Conservation (phyloP, 176 grass and related monocot species). For the Juncus inflexus region DNA sequence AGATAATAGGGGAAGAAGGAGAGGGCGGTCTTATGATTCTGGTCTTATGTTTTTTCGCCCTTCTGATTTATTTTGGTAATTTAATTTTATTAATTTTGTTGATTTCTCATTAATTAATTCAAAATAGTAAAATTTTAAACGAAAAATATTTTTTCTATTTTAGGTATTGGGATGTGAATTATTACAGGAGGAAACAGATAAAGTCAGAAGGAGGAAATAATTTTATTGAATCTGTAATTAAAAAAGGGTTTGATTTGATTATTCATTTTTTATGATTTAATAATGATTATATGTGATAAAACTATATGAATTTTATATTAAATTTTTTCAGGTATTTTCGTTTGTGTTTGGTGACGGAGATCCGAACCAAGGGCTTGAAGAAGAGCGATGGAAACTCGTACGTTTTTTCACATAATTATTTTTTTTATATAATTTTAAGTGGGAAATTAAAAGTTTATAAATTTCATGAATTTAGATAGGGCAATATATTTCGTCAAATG, state of each 20-base stretch:
- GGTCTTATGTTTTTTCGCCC: slow-evolving; percentile 48
- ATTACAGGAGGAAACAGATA: slow-evolving; percentile 69
- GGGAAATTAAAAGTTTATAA: slow-evolving; percentile 2
- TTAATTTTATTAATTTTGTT: slow-evolving; percentile 17
- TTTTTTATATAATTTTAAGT: slow-evolving; percentile 19
- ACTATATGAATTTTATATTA: slow-evolving; percentile 36
- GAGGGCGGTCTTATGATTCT: slow-evolving; percentile 64
- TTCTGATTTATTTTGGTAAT: slow-evolving; percentile 96
- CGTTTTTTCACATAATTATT: slow-evolving; percentile 12
- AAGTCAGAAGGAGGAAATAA: slow-evolving; percentile 65
- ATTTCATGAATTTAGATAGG: slow-evolving; percentile 64
- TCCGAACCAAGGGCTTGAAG: slow-evolving; percentile 96
- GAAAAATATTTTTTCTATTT: slow-evolving; percentile 8
- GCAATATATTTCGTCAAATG: slow-evolving; percentile 92
- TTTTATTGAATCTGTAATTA: slow-evolving; percentile 99
- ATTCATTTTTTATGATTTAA: slow-evolving; percentile 33
- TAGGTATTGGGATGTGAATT: slow-evolving; percentile 89
- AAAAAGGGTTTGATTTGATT: slow-evolving; percentile 81
- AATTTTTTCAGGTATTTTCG: slow-evolving; percentile 70
- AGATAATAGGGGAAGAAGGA: slow-evolving; percentile 58
- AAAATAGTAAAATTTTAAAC: no score
- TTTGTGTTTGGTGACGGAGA: slow-evolving; percentile 98
- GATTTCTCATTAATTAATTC: background rate
- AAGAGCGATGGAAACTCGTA: slow-evolving; percentile 97
- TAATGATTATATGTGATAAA: slow-evolving; percentile 14